Base-by-base conservation (phyloP, 352 stramenopile species). In the Elongisporangium anandrum region DNA sequence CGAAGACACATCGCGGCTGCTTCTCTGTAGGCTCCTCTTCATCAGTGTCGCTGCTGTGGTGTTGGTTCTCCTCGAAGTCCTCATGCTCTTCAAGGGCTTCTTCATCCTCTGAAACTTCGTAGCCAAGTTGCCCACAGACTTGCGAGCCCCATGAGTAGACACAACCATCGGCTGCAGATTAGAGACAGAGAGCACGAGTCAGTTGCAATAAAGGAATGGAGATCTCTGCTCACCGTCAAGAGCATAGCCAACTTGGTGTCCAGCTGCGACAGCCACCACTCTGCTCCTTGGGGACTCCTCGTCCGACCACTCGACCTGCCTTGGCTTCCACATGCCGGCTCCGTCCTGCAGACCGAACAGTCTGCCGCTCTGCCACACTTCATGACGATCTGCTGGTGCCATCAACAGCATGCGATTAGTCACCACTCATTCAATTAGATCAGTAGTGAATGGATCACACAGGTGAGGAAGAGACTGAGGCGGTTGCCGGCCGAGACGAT, bases 91-190 rank as follows among this genome's bases (percentile, higher is more conserved):
- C 24, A 34, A 21, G 55, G 8, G 16, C 20, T 38, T 62, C 56
- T 58, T 50, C 48, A 38, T 66, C 51, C 6, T 70, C 29, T 2
- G 72, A 57, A 4, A 67, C 69, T 6, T 64, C 72, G 10, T 80
- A 64, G 0, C 85, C 85, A 8, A 92, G 61, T 54, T 92, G 82
- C 0, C 80, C 85, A 23, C 82, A 81, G 15, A 72, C 60, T 4
- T 72, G 64, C 4, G 70, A 66, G 0, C 85, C 85, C 85, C 85
- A 94, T 3, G 82, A 73, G 50, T 73, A 89, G 10, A 88, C 34
- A 0, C 52, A 55, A 0, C 81, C 82, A 20, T 70, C 50, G 16
- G 77, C 79, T 81, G 26, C n/a, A 58, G 10, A 39, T 39, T 51
- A 61, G 15, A 47, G 4, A 39, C 7, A n/a, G 17, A n/a, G 17